Evolutionary conservation across 768 basidiomycete species (phyloP), one percentile per base, ranked within the genome.

Genomic region (Kwoniella sp.): DNA sequence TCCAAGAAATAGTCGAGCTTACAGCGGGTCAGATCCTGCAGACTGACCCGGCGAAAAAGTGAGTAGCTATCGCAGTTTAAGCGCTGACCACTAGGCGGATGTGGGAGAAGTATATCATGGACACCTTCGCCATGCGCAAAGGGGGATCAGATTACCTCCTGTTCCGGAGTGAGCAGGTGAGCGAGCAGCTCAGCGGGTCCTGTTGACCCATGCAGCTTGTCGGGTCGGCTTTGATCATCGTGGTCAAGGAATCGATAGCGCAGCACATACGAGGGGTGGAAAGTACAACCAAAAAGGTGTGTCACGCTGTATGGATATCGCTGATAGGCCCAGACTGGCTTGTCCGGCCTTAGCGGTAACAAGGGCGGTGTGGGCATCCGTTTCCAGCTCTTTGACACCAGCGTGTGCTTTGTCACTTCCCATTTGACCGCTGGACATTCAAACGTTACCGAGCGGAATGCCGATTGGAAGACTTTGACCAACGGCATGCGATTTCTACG

Each of bases 1-100:
- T 96, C 70, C 92, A 99, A 74, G 95, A 99, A 74, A 91, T 99
- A 46, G 95, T 99, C 0, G 90, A 91, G 3, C 80, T 99, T 40
- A 96, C 89, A n/a, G 89, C 95, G 2, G 89, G 92, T 65, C 92
- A 96, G 71, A 96, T 99, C 36, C 79, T 96, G 14, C 91, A 95
- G 72, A 86, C 91, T 5, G 92, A 96, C 74, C 90, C 92, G 1
- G 89, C 90, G 69, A 91, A 89, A 76, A 81, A 83, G 89, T 86
- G 46, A 20, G 77, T 33, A 8, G 36, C 22, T 9, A 12, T 19
- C 20, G 28, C 28, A 8, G 31, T 32, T 32, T 19, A 31, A 15
- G 25, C 29, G 42, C 49, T 56, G n/a, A 56, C 33, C 5, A 17
- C 27, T 26, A 96, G 92, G 51, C 84, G 84, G 3, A 73, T 85